phyloP scores from a whole-genome alignment of 306 rosid species.

The Casuarina equisetifolia region DNA sequence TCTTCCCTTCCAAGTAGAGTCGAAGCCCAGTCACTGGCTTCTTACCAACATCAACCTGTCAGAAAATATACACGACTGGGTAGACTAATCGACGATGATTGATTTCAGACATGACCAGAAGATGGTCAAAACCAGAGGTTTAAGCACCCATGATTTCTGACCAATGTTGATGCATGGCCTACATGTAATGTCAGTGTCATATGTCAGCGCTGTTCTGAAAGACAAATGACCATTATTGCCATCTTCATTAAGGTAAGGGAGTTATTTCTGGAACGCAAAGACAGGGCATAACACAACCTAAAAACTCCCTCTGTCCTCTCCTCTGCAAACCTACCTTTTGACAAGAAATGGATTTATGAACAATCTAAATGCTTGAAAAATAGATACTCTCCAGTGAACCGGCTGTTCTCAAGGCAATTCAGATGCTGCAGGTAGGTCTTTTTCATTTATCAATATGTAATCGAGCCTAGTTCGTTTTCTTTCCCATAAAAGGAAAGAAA shows the following conservation, averaged over 20 bases:
- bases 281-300: neutral
- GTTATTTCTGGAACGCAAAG: neutral
- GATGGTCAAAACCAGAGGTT: too few species aligned
- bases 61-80: conserved; percentile 21
- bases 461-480: neutral
- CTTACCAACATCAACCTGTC: conserved; percentile 74
- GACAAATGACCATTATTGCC: neutral
- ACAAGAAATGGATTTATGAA: neutral
- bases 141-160: too few species aligned
- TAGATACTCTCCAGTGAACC: neutral
- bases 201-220: too few species aligned
- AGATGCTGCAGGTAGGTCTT: neutral
- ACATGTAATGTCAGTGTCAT: neutral
- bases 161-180: neutral
- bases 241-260: neutral
- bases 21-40: conserved; percentile 89
- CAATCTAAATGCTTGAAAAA: neutral
- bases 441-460: neutral
- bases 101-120: neutral
- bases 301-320: neutral
- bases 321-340: neutral
- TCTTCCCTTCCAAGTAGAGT: conserved; percentile 78
- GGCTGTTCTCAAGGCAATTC: neutral
- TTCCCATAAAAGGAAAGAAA: neutral
- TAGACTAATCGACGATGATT: neutral